Conservation (phyloP, 2,329 filamentous ascomycete species). For the Celoporthe dispersa region DNA sequence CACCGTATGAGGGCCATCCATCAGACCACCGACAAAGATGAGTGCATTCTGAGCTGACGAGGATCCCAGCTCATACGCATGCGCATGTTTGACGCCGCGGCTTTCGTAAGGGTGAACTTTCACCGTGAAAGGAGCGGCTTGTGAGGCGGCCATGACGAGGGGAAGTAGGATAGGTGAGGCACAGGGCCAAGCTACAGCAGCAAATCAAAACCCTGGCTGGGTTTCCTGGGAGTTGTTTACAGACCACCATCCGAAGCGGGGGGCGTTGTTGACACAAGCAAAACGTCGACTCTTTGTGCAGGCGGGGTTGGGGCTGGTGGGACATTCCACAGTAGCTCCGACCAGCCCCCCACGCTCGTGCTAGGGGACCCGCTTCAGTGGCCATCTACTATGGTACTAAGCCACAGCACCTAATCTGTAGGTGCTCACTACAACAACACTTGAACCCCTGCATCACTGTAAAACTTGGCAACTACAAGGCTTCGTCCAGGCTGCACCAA, state of each 20-base stretch:
- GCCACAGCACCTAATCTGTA: neutral
- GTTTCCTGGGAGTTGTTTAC: no score
- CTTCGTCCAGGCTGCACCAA: neutral
- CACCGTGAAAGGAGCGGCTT: slow-evolving; percentile 31
- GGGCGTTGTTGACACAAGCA: no score
- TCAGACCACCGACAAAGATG: slow-evolving; percentile 72
- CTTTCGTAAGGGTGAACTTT: slow-evolving; percentile 37
- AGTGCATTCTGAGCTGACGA: slow-evolving; percentile 55
- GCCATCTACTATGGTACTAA: neutral
- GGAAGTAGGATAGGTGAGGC: neutral
- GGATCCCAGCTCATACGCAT: slow-evolving; percentile 35
- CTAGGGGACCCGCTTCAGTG: neutral
- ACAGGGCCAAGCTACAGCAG: neutral
- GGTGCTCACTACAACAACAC: neutral
- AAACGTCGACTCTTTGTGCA: neutral
- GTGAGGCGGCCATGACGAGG: slow-evolving; percentile 28
- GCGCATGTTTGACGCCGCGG: slow-evolving; percentile 30
- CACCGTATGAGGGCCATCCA: slow-evolving; percentile 70
- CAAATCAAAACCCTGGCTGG: neutral
- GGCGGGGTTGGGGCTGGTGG: neutral
- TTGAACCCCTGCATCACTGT: neutral
- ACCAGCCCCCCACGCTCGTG: neutral
- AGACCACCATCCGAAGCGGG: neutral
- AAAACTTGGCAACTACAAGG: neutral
- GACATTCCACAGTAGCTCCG: neutral